These are phyloP conservation scores for Tremellales sp. DNA, from an alignment of 1,284 basidiomycete species.

Conservation along the genomic window DNA sequence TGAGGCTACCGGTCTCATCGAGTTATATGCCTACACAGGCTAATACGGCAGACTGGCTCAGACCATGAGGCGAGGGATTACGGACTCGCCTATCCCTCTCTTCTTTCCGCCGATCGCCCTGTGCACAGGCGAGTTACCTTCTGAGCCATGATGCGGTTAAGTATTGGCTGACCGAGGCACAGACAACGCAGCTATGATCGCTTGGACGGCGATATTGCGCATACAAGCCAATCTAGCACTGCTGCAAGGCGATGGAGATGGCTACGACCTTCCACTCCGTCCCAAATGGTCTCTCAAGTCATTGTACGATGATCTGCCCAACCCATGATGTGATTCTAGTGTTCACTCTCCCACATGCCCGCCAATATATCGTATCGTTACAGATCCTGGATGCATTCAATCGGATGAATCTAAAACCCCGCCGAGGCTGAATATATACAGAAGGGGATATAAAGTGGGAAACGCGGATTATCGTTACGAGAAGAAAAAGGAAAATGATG, in stretches of 20 bases:
- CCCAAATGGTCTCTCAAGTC: conserved; percentile 49
- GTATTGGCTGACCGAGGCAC: neutral
- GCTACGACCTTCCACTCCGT: conserved; percentile 39
- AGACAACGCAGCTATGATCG: conserved; percentile 97
- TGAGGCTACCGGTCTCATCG: no score
- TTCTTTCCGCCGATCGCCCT: conserved; percentile 63
- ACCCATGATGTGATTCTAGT: neutral
- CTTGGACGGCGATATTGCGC: conserved; percentile 77
- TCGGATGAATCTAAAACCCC: neutral
- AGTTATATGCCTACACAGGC: no score
- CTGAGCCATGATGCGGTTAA: neutral
- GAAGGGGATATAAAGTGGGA: no score
- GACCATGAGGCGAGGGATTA: no score
- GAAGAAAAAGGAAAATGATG: no score
- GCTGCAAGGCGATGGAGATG: conserved; percentile 50
- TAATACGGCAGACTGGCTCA: no score
- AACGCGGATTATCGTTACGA: no score
- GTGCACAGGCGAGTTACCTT: conserved; percentile 74
- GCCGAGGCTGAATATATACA: no score
- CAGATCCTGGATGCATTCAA: neutral
- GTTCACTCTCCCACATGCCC: no score
- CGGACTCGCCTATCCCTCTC: conserved; percentile 47
- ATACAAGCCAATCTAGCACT: conserved; percentile 53
- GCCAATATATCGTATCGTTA: neutral
- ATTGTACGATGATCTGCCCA: conserved; percentile 53